A percentile compares a stretch with the other conserved stretches of the same genome.
These are phyloP conservation scores for Lactarius hatsudake DNA, from an alignment of 768 basidiomycete genomes.

Conservation along the genomic window DNA sequence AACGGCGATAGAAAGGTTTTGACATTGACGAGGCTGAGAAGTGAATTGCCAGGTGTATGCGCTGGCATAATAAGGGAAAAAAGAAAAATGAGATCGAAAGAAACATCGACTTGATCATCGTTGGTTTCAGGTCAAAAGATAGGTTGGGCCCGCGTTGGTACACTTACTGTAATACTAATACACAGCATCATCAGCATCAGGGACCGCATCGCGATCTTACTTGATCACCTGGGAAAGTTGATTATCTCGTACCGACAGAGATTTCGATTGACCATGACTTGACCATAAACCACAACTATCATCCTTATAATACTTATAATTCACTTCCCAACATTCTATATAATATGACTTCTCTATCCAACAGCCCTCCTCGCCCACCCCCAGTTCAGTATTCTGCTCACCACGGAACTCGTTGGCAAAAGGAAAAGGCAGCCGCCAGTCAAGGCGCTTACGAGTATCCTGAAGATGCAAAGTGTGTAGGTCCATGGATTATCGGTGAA, in stretches of 20 bases:
- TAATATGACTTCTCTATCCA: slow-evolving; percentile 34
- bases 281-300: neutral
- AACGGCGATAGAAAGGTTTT: slow-evolving; percentile 55
- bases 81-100: slow-evolving; percentile 18
- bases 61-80: slow-evolving; percentile 34
- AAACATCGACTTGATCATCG: neutral
- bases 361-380: slow-evolving; percentile 66
- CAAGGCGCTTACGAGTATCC: slow-evolving; percentile 73
- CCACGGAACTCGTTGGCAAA: slow-evolving; percentile 81
- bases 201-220: no score
- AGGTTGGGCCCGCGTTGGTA: neutral
- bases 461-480: slow-evolving; percentile 81
- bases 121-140: neutral
- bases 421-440: slow-evolving; percentile 81
- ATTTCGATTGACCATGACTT: neutral
- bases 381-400: slow-evolving; percentile 69
- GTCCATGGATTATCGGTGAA: slow-evolving; percentile 91
- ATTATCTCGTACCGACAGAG: neutral
- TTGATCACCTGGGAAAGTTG: slow-evolving; percentile 3
- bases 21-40: slow-evolving; percentile 60
- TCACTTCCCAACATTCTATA: slow-evolving; percentile 5
- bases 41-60: slow-evolving; percentile 46
- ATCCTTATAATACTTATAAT: slow-evolving; percentile 7
- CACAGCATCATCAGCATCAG: no score
- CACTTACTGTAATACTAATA: no score